A percentile compares a stretch with the other conserved stretches of the same genome.
These are phyloP conservation scores for Moniliophthora roreri DNA, from an alignment of 1,284 basidiomycete genomes.

Conservation along the genomic window DNA sequence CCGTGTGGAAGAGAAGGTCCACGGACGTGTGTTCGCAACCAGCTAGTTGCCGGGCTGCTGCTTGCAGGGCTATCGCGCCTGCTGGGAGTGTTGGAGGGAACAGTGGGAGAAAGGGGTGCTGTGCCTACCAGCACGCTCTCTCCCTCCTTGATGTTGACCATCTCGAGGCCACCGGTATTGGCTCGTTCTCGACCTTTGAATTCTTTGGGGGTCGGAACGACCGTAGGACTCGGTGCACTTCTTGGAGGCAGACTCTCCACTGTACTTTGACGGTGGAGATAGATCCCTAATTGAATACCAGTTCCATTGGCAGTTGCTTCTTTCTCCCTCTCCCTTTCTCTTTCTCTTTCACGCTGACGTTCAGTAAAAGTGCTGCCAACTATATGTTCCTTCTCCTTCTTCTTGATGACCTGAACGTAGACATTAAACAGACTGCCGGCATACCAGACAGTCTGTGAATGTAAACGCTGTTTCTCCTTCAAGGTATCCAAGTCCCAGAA, in stretches of 20 bases:
- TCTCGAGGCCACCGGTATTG: conserved; percentile 11
- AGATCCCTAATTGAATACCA: conserved; percentile 78
- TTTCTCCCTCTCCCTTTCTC: conserved; percentile 14
- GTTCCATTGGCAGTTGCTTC: conserved; percentile 25
- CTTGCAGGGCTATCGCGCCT: background rate
- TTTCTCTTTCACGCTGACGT: conserved; percentile 38
- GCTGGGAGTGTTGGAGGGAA: background rate
- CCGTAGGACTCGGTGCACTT: conserved; percentile 30
- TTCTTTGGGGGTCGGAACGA: background rate
- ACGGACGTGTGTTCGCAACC: conserved; percentile 20
- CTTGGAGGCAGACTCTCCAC: conserved; percentile 62
- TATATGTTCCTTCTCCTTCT: conserved; percentile 43
- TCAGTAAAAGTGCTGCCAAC: background rate
- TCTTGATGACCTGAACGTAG: conserved; percentile 83
- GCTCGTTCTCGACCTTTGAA: background rate
- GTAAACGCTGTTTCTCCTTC: conserved; percentile 80
- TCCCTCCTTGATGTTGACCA: conserved; percentile 5
- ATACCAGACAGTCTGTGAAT: conserved; percentile 79
- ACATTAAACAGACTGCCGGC: conserved; percentile 82
- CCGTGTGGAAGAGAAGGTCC: conserved; percentile 26
- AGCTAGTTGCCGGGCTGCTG: background rate
- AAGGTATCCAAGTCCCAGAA: conserved; percentile 87
- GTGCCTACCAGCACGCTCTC: background rate
- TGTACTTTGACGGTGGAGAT: conserved; percentile 83
- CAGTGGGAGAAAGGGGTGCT: background rate